Conservation (phyloP, 2,329 filamentous ascomycete genomes). For the Laburnicola sp. region DNA sequence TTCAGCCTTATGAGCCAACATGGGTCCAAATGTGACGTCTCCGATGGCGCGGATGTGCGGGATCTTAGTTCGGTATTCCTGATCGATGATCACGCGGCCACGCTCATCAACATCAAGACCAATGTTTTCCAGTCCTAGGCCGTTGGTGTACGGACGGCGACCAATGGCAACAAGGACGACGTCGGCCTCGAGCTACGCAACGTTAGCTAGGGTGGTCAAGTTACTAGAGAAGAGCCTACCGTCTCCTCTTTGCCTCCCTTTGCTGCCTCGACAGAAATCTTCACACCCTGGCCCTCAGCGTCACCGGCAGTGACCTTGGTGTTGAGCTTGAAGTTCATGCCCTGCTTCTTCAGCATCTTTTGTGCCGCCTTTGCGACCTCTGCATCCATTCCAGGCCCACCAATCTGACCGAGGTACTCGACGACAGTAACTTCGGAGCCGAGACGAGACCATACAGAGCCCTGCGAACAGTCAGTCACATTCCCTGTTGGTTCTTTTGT, state of each 20-base stretch:
- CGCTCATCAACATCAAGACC: constrained; percentile 90
- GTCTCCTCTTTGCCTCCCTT: constrained; percentile 96
- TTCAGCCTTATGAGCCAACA: constrained; percentile 99
- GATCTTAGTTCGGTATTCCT: constrained; percentile 97
- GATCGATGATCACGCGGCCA: constrained; percentile 94
- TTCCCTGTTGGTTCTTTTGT: constrained; percentile 13
- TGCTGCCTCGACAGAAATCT: constrained; percentile 83
- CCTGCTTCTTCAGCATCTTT: constrained; percentile 94
- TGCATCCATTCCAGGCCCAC: constrained; percentile 93
- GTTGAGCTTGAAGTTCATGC: constrained; percentile 96
- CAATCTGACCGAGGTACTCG: constrained; percentile 94
- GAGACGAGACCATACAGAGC: constrained; percentile 92
- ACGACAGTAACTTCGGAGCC: constrained; percentile 95
- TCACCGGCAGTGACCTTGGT: constrained; percentile 93
- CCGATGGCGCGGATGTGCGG: constrained; percentile 96
- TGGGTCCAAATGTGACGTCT: constrained; percentile 94
- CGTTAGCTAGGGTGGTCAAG: constrained; percentile 17
- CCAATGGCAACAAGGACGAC: constrained; percentile 97
- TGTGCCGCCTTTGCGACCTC: constrained; percentile 91
- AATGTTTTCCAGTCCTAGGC: constrained; percentile 90
- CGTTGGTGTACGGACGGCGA: constrained; percentile 88
- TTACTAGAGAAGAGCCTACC: constrained; percentile 57
- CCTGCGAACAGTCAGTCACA: constrained; percentile 48
- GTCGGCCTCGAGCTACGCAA: constrained; percentile 77
- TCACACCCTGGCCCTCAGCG: constrained; percentile 73